phyloP scores from a whole-genome alignment of 1,284 basidiomycete genomes.

The Filobasidium uniguttulatum region DNA sequence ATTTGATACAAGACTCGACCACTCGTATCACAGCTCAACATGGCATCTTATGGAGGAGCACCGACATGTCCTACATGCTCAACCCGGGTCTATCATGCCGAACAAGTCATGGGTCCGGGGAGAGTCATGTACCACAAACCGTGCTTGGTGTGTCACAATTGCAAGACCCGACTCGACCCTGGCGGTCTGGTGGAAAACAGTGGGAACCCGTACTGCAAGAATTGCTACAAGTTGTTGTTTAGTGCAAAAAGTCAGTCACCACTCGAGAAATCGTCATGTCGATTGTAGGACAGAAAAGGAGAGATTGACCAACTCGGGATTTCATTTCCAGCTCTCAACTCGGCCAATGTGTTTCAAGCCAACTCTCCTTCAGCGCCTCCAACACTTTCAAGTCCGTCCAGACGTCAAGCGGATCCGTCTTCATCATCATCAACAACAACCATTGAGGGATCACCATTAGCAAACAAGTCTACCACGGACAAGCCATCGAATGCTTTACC shows the following conservation, averaged over 20 bases:
- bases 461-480: no score
- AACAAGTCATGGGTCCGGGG: slow-evolving; percentile 34
- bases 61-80: slow-evolving; percentile 33
- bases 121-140: slow-evolving; percentile 38
- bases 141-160: slow-evolving; percentile 36
- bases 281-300: background rate
- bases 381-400: no score
- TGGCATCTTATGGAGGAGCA: no score
- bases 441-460: no score
- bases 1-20: no score
- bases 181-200: slow-evolving; percentile 36
- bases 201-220: slow-evolving; percentile 31
- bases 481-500: no score
- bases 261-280: background rate
- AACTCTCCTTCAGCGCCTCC: background rate
- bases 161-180: slow-evolving; percentile 35
- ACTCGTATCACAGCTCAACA: no score
- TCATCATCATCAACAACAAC: background rate
- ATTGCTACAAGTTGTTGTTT: slow-evolving; percentile 33
- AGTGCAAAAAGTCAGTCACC: slow-evolving; percentile 32
- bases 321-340: slow-evolving; percentile 24
- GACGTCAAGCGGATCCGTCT: no score
- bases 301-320: background rate
- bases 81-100: slow-evolving; percentile 35
- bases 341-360: slow-evolving; percentile 19